Conservation (phyloP, 2,329 filamentous ascomycete species). For the Peltaster fructicola region DNA sequence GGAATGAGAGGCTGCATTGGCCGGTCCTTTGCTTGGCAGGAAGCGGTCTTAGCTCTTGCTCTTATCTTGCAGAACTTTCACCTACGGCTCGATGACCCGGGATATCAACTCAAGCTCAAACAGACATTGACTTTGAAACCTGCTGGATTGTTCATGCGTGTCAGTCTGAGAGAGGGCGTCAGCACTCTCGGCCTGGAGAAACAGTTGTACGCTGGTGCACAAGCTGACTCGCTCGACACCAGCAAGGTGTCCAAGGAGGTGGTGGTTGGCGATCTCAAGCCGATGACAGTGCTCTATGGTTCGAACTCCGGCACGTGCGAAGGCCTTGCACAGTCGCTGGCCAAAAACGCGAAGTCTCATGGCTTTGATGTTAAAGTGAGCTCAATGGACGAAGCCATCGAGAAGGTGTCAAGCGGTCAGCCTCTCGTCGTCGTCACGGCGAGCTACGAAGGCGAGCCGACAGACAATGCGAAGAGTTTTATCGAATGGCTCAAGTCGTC, state of each 20-base stretch:
- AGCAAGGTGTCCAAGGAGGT: neutral
- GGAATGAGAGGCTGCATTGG: slow-evolving; percentile 37
- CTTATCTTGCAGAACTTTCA: slow-evolving; percentile 28
- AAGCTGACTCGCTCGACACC: neutral
- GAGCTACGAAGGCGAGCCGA: slow-evolving; percentile 24
- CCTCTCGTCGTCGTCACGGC: slow-evolving; percentile 22
- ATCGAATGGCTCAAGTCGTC: slow-evolving; percentile 19
- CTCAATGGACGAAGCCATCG: slow-evolving; percentile 18
- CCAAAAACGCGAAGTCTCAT: slow-evolving; percentile 17
- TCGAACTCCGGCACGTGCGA: slow-evolving; percentile 26
- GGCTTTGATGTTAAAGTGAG: slow-evolving; percentile 20
- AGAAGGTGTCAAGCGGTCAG: slow-evolving; percentile 18
- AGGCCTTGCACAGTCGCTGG: slow-evolving; percentile 21
- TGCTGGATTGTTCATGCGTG: slow-evolving; percentile 22
- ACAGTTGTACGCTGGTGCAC: no score
- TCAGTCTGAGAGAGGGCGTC: slow-evolving; percentile 12
- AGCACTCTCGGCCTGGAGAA: neutral
- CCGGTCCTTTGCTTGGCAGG: slow-evolving; percentile 36
- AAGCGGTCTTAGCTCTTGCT: slow-evolving; percentile 27
- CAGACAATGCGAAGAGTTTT: slow-evolving; percentile 25
- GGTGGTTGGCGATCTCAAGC: slow-evolving; percentile 7
- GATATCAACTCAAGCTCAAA: slow-evolving; percentile 25
- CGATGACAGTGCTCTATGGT: slow-evolving; percentile 22
- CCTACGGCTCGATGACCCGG: slow-evolving; percentile 24
- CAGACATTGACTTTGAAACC: slow-evolving; percentile 28